Evolutionary conservation across 345 rosid species (phyloP).

Genomic region (Raphanus sativus): DNA sequence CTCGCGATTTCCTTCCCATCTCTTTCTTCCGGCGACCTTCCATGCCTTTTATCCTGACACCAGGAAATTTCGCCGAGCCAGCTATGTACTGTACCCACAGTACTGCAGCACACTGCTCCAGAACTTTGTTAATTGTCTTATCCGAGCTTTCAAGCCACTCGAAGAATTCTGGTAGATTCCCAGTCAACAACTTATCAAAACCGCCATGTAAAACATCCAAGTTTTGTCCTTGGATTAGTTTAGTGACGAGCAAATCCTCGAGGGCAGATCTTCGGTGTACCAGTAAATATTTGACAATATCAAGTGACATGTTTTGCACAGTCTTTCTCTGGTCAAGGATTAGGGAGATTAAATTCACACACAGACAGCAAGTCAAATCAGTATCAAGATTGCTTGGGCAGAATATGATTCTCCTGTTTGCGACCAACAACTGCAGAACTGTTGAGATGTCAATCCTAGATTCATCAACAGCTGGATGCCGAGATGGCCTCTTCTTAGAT

Average conservation of each 20-base stretch:
- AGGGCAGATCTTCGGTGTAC: constrained; percentile 87
- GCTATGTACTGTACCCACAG: constrained; percentile 96
- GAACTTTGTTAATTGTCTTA: constrained; percentile 68
- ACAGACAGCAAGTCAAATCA: constrained; percentile 90
- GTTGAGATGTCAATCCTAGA: constrained; percentile 72
- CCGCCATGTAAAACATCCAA: constrained; percentile 90
- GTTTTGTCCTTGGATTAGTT: constrained; percentile 79
- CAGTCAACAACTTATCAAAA: constrained; percentile 89
- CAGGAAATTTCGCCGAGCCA: constrained; percentile 95
- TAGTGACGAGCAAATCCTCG: constrained; percentile 89
- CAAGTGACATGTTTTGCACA: constrained; percentile 84
- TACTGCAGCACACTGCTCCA: constrained; percentile 95
- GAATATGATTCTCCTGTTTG: constrained; percentile 85
- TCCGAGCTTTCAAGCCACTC: constrained; percentile 89
- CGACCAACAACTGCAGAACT: constrained; percentile 85
- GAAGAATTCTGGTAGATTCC: constrained; percentile 66
- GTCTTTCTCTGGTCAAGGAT: constrained; percentile 74
- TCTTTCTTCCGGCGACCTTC: constrained; percentile 95
- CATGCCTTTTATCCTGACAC: constrained; percentile 87
- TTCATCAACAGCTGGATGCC: constrained; percentile 61
- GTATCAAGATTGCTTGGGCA: constrained; percentile 94
- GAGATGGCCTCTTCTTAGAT: constrained; percentile 55
- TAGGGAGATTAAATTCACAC: constrained; percentile 83
- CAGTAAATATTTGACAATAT: constrained; percentile 76
- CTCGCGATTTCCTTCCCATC: constrained; percentile 88